These are phyloP conservation scores for Syzygium oleosum DNA, from an alignment of 345 rosid species.

Conservation along the genomic window DNA sequence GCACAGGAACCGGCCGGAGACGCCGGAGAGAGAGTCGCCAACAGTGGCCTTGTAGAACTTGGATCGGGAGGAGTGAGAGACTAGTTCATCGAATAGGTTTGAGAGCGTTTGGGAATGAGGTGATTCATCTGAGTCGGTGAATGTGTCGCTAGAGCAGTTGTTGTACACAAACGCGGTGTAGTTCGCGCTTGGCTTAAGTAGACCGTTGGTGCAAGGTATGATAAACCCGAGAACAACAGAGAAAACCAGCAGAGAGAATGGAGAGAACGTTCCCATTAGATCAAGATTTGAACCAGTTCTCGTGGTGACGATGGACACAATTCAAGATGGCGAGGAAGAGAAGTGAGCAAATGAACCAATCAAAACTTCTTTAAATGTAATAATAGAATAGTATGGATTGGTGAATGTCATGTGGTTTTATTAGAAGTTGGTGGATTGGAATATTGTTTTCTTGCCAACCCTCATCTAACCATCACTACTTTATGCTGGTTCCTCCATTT, in stretches of 20 bases:
- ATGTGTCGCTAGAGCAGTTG: conserved; percentile 25
- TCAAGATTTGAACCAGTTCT: background rate
- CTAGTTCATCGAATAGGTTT: conserved; percentile 32
- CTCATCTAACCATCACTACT: background rate
- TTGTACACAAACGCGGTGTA: conserved; percentile 42
- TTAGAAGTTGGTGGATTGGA: background rate
- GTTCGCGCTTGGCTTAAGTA: conserved; percentile 12
- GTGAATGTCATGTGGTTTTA: background rate
- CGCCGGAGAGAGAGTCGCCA: conserved; percentile 23
- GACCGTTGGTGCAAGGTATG: conserved; percentile 1
- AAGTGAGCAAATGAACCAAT: background rate
- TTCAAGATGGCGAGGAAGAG: background rate
- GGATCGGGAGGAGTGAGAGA: conserved; percentile 30
- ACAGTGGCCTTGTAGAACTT: conserved; percentile 49
- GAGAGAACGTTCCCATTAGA: background rate
- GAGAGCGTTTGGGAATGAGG: conserved; percentile 24
- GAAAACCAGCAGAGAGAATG: background rate
- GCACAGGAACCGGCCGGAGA: conserved; percentile 72
- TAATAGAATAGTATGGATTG: background rate
- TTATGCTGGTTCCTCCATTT: background rate
- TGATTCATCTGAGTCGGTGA: background rate
- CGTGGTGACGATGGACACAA: background rate
- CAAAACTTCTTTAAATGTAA: background rate
- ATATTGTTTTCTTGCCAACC: conserved; percentile 9
- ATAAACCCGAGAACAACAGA: conserved; percentile 6